phyloP scores from a whole-genome alignment of 225 moss, liverwort and hornwort genomes.

The Sphagnum contortum region DNA sequence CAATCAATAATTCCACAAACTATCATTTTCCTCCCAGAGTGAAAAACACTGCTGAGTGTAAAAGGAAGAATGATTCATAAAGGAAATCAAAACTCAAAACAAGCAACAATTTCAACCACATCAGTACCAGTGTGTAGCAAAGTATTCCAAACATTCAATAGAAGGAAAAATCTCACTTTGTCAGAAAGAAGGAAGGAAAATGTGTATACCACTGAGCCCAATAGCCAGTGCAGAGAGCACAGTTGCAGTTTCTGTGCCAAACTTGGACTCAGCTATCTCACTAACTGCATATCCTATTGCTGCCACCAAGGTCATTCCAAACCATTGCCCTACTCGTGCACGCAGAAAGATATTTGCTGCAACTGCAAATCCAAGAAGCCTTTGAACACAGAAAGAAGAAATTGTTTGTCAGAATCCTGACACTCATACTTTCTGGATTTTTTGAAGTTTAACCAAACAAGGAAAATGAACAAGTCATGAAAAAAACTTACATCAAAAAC shows the following conservation, averaged over 20 bases:
- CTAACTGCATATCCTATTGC: constrained; percentile 27
- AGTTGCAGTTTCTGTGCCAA: constrained; percentile 42
- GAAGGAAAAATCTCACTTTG: no score
- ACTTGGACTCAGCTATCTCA: constrained; percentile 14
- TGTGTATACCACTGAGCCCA: constrained; percentile 32
- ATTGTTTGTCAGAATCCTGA: no score
- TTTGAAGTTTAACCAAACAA: neutral
- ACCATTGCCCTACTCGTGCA: constrained; percentile 47
- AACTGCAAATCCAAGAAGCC: constrained; percentile 37
- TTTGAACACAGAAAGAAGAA: neutral
- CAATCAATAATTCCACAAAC: neutral
- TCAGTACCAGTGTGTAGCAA: no score
- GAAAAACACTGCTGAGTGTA: no score
- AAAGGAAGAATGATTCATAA: no score
- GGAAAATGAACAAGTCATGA: neutral
- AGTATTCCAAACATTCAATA: no score
- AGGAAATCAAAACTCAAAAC: no score
- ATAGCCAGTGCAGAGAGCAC: constrained; percentile 39
- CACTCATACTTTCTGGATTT: no score
- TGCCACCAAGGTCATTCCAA: constrained; percentile 38
- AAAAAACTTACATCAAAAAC: no score
- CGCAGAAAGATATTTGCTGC: constrained; percentile 28
- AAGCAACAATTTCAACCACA: no score
- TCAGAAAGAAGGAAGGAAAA: no score
- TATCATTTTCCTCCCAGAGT: neutral